These are phyloP conservation scores for Spinacia oleracea DNA, from an alignment of 179 eudicot genomes.

Conservation along the genomic window DNA sequence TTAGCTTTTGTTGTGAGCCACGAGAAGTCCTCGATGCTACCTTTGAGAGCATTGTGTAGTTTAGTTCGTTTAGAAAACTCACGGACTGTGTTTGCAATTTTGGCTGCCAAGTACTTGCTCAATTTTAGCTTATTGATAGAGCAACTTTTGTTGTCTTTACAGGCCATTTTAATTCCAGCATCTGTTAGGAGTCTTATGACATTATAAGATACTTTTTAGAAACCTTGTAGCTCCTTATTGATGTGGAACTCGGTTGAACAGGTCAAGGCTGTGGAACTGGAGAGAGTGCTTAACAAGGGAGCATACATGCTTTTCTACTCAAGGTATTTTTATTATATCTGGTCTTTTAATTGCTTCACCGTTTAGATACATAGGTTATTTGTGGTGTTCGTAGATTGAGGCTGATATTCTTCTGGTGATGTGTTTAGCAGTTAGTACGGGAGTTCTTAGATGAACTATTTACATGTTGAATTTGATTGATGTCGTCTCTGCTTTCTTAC, in stretches of 20 bases:
- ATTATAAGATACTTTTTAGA: not conserved
- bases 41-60: not conserved
- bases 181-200: too few relatives aligned
- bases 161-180: slow-evolving; percentile 10
- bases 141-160: not conserved
- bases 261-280: slow-evolving; percentile 71
- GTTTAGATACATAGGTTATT: not conserved
- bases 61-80: not conserved
- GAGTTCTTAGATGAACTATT: not conserved
- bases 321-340: slow-evolving; percentile 44
- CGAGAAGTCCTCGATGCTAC: not conserved
- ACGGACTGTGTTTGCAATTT: not conserved
- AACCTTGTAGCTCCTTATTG: slow-evolving; percentile 11
- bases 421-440: not conserved
- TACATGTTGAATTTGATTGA: not conserved
- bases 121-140: not conserved
- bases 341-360: not conserved
- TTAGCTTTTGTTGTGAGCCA: not conserved
- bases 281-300: slow-evolving; percentile 60
- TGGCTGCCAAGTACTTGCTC: not conserved
- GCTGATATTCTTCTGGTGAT: slow-evolving; percentile 6
- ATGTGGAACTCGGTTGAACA: slow-evolving; percentile 26
- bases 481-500: not conserved
- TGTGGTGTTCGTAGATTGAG: not conserved
- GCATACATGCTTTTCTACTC: slow-evolving; percentile 96